Percentiles rank a stretch among this genome's conserved stretches.
Conservation (phyloP, 2,329 filamentous ascomycete genomes). For the Malbranchea cinnamomea region DNA sequence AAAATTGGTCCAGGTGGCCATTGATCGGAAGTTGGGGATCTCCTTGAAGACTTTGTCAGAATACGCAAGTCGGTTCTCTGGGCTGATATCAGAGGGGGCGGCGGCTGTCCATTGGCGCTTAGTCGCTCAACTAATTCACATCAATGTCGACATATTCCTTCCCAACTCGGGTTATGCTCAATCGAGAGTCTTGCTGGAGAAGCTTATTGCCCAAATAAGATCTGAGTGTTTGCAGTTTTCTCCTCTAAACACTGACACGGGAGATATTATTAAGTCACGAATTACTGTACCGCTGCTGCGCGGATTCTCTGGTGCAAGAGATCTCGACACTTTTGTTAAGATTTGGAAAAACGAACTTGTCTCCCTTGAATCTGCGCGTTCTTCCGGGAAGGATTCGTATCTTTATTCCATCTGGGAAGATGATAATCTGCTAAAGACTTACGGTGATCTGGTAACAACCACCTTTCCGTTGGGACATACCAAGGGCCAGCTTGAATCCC, state of each 20-base stretch:
- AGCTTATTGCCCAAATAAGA: slow-evolving; percentile 22
- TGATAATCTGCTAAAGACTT: slow-evolving; percentile 26
- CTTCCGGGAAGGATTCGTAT: slow-evolving; percentile 11
- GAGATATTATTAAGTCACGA: slow-evolving; percentile 21
- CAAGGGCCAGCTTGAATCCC: slow-evolving; percentile 18
- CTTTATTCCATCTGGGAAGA: slow-evolving; percentile 31
- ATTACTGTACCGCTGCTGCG: slow-evolving; percentile 26
- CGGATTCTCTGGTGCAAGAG: slow-evolving; percentile 27
- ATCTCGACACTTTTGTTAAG: slow-evolving; percentile 24
- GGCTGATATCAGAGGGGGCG: slow-evolving; percentile 19
- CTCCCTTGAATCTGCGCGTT: slow-evolving; percentile 21
- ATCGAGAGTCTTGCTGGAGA: slow-evolving; percentile 21
- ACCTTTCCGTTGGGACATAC: slow-evolving; percentile 18
- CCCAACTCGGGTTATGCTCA: slow-evolving; percentile 28
- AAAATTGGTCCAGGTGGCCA: slow-evolving; percentile 23
- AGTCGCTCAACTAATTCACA: slow-evolving; percentile 25
- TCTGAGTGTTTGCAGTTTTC: slow-evolving; percentile 17
- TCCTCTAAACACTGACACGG: too few species aligned
- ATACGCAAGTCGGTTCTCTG: slow-evolving; percentile 24
- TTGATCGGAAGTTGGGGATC: slow-evolving; percentile 23
- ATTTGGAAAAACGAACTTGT: slow-evolving; percentile 27
- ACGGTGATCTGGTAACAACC: slow-evolving; percentile 19
- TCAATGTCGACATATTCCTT: slow-evolving; percentile 29
- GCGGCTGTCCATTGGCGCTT: slow-evolving; percentile 25
- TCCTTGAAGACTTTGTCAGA: slow-evolving; percentile 27